A percentile compares a stretch with the other conserved stretches of the same genome.
phyloP scores from a whole-genome alignment of 108 stramenopile species.

The Nitzschia inconspicua region DNA sequence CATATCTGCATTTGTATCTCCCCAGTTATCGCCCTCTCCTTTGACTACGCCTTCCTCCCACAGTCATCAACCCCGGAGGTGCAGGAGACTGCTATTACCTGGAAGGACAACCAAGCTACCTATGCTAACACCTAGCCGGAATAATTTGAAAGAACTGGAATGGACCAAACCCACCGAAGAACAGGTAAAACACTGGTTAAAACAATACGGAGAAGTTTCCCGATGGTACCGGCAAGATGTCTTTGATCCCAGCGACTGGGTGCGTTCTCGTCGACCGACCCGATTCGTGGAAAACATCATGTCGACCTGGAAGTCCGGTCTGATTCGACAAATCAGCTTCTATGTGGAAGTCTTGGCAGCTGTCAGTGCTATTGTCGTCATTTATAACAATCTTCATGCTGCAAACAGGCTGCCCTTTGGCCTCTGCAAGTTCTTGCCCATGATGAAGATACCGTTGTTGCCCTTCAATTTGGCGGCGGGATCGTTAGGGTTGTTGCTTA shows the following conservation, averaged over 20 bases:
- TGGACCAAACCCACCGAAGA: too few relatives aligned
- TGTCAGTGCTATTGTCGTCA: slow-evolving; percentile 30
- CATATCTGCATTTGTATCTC: too few relatives aligned
- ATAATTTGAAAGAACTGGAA: too few relatives aligned
- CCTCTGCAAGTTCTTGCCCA: slow-evolving; percentile 9
- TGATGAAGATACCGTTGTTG: slow-evolving; percentile 41
- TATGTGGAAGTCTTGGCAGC: slow-evolving; percentile 37
- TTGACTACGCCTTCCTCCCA: too few relatives aligned
- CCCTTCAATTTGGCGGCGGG: slow-evolving; percentile 61
- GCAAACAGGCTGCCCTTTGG: slow-evolving; percentile 5
- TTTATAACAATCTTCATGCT: slow-evolving; percentile 31
- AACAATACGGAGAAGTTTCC: slow-evolving; percentile 40
- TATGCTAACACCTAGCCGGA: too few relatives aligned
- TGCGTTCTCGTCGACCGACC: slow-evolving; percentile 29
- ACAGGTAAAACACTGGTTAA: too few relatives aligned
- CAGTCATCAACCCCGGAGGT: too few relatives aligned
- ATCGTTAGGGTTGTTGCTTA: slow-evolving; percentile 59
- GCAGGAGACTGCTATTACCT: too few relatives aligned
- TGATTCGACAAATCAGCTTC: slow-evolving; percentile 39
- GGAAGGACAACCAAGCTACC: too few relatives aligned
- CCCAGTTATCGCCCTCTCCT: too few relatives aligned
- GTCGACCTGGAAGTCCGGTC: slow-evolving; percentile 26
- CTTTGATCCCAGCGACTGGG: slow-evolving; percentile 44
- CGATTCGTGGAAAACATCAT: slow-evolving; percentile 38
- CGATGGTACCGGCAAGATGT: slow-evolving; percentile 44